phyloP scores from a whole-genome alignment of 345 rosid species.

The Atalantia buxifolia region DNA sequence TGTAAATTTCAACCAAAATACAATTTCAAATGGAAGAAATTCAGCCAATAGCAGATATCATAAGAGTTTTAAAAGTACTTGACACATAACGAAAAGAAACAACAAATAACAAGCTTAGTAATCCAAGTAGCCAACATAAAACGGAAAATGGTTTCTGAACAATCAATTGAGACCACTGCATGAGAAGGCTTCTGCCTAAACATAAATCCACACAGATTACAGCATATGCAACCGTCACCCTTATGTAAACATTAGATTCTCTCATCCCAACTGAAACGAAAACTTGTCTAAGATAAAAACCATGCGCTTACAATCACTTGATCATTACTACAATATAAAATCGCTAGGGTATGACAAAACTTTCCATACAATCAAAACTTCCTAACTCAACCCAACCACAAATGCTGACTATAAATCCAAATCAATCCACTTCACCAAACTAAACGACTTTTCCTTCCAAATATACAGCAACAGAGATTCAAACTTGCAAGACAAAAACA shows the following conservation, averaged over 20 bases:
- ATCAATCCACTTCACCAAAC: not conserved
- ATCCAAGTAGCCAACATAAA: conserved; percentile 12
- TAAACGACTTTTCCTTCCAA: not conserved
- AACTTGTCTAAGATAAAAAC: not conserved
- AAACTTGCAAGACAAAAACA: not conserved
- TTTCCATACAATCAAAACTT: not conserved
- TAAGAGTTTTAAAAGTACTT: not conserved
- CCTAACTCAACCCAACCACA: not conserved
- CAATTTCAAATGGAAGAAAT: not conserved
- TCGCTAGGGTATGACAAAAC: not conserved
- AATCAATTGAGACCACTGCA: not conserved
- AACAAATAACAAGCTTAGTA: not conserved
- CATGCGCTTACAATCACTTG: not conserved
- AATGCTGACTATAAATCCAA: not conserved
- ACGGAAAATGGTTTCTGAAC: not conserved
- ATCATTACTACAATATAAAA: not conserved
- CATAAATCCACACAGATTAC: not conserved
- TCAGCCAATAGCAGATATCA: not conserved
- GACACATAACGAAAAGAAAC: not conserved
- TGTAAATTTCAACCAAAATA: not conserved
- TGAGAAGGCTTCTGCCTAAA: not conserved
- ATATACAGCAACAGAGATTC: not conserved
- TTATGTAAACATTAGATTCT: not conserved
- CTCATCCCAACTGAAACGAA: not conserved
- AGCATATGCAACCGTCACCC: not conserved